Evolutionary conservation across 257 asterid species (phyloP), one percentile per base, ranked within the genome.

Genomic region (Nicotiana obtusifolia): DNA sequence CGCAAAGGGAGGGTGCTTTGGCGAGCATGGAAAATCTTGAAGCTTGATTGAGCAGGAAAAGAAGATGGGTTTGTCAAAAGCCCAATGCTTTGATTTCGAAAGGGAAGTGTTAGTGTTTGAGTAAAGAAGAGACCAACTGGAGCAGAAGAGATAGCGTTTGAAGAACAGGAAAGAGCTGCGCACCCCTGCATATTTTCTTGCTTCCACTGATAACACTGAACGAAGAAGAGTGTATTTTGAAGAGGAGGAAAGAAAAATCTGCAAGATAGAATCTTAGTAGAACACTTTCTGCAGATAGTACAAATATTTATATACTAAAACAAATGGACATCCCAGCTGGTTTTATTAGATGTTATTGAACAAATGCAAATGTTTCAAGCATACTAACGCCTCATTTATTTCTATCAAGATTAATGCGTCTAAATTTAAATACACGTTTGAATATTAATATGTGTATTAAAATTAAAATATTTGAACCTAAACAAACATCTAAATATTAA

Each of bases 141-240:
- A 75, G 79, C 49, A 9, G 49, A 35, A 47, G 79, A 49, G 44
- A 75, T 4, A 49, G 44, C 4, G 73, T 73, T 90, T 33, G 95
- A 83, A 80, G 89, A 88, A 84, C 89, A 85, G 22, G 86, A 75
- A 61, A 86, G 77, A 77, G 82, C 77, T 13, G 94, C 89, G 73
- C 86, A 86, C 81, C 87, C 81, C 71, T 78, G 90, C 97, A 93
- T 93, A 66, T 47, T 68, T 78, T 24, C 31, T 26, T 60, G 64
- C 26, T 17, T 60, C 78, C 77, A 9, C 37, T 22, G 60, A 77
- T 10, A 68, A 52, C 49, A 54, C 19, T 14, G 9, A 0, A 14
- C 3, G 1, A 71, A 71, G 20, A 71, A 41, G 9, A 3, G 37
- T 0, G 7, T 73, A 14, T 5, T 73, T 44, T 44, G 37, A 71